Percentiles rank a stretch among this genome's conserved stretches.
Evolutionary conservation across 2,329 filamentous ascomycete species (phyloP).

Genomic region (Neoarthrinium moseri): DNA sequence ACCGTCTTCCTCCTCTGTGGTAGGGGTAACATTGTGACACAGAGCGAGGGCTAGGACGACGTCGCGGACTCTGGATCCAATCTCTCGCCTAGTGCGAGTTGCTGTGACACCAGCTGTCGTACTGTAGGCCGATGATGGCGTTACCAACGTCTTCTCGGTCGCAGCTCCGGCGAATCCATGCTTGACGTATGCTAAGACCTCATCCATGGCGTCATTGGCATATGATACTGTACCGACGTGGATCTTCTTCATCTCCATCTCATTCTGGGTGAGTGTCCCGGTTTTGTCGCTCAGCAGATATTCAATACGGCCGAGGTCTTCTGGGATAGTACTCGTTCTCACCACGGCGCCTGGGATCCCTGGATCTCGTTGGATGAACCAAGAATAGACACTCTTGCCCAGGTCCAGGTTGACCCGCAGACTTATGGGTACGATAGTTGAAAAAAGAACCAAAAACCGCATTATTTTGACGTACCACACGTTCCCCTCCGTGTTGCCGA

Average conservation of each 20-base stretch:
- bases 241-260: conserved; percentile 99
- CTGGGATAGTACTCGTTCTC: conserved; percentile 93
- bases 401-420: conserved; percentile 94
- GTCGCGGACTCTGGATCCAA: conserved; percentile 88
- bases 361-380: conserved; percentile 88
- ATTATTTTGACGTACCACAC: conserved; percentile 96
- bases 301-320: conserved; percentile 92
- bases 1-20: conserved; percentile 79
- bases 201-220: conserved; percentile 98
- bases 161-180: conserved; percentile 68
- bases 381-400: conserved; percentile 94
- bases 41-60: conserved; percentile 88
- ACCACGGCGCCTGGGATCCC: conserved; percentile 92
- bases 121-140: conserved; percentile 70
- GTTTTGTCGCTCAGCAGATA: conserved; percentile 97
- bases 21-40: conserved; percentile 97
- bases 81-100: conserved; percentile 87
- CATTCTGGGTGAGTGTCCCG: conserved; percentile 95
- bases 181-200: conserved; percentile 81
- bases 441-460: conserved; percentile 97
- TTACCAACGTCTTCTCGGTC: conserved; percentile 58
- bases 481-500: conserved; percentile 63
- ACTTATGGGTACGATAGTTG: conserved; percentile 98
- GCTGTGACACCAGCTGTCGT: conserved; percentile 60
- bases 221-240: conserved; percentile 98